Evolutionary conservation across 352 stramenopile genomes (phyloP).

Genomic region (Phytophthora tubulina): DNA sequence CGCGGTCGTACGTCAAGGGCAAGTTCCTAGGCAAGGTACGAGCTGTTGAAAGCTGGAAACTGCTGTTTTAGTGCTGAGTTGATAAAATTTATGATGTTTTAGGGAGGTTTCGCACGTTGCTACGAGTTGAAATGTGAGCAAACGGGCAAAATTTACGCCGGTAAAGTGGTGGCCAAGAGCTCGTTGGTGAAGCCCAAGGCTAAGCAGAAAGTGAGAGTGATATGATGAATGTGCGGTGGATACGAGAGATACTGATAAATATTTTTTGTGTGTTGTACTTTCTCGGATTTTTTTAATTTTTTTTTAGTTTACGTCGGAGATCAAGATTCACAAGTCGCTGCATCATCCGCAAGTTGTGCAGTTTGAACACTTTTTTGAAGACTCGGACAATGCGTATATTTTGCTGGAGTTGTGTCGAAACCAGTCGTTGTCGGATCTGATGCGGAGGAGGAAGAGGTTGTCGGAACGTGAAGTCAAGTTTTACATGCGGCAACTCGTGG

Average conservation of each 20-base stretch:
- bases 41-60: not conserved
- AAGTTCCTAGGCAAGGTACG: slow-evolving; percentile 94
- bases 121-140: slow-evolving; percentile 96
- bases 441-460: slow-evolving; percentile 95
- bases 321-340: slow-evolving; percentile 98
- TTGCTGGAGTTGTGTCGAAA: slow-evolving; percentile 98
- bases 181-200: slow-evolving; percentile 97
- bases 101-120: slow-evolving; percentile 98
- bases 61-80: slow-evolving; percentile 15
- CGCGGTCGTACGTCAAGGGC: slow-evolving; percentile 90
- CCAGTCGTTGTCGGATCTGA: slow-evolving; percentile 96
- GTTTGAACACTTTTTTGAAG: slow-evolving; percentile 99
- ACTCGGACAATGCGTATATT: slow-evolving; percentile 97
- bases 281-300: slow-evolving; percentile 13
- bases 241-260: slow-evolving; percentile 6
- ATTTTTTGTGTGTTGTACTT: slow-evolving; percentile 55
- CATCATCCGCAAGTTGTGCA: slow-evolving; percentile 96
- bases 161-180: slow-evolving; percentile 98
- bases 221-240: not conserved
- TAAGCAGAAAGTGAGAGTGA: slow-evolving; percentile 92
- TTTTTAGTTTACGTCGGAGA: slow-evolving; percentile 93
- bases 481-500: slow-evolving; percentile 93
- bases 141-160: slow-evolving; percentile 94
- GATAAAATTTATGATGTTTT: not conserved
- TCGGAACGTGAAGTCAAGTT: slow-evolving; percentile 96